Evolutionary conservation across 1,139 yeast species (phyloP).

Genomic region (Hyphopichia wangnamkhiaoensis): DNA sequence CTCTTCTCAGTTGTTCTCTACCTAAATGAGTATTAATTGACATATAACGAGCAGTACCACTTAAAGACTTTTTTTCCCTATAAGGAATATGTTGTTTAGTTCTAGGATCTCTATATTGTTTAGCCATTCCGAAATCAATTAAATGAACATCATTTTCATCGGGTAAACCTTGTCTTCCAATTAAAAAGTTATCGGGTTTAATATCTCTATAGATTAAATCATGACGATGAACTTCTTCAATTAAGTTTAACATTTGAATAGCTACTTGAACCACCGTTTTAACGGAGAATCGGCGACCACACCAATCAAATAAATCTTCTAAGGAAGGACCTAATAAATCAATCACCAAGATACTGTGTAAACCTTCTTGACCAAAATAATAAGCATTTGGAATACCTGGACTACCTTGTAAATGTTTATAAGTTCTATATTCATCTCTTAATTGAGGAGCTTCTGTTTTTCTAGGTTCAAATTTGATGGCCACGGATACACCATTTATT

Average conservation of each 20-base stretch:
- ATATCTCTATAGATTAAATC: conserved; percentile 92
- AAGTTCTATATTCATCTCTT: conserved; percentile 92
- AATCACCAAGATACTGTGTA: conserved; percentile 89
- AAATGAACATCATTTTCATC: conserved; percentile 59
- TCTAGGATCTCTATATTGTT: conserved; percentile 93
- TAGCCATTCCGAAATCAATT: conserved; percentile 96
- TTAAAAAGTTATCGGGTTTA: conserved; percentile 92
- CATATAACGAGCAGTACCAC: conserved; percentile 98
- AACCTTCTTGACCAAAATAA: conserved; percentile 97
- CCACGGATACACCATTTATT: conserved; percentile 73
- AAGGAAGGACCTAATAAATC: conserved; percentile 93
- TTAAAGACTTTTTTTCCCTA: conserved; percentile 87
- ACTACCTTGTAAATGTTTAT: conserved; percentile 77
- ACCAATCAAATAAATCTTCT: conserved; percentile 97
- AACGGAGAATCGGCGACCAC: conserved; percentile 84
- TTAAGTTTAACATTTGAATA: conserved; percentile 85
- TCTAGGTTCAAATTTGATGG: conserved; percentile 82
- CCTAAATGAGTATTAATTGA: conserved; percentile 97
- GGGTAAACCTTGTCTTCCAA: conserved; percentile 65
- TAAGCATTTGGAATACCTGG: conserved; percentile 92
- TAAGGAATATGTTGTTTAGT: conserved; percentile 96
- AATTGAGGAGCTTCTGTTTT: conserved; percentile 97
- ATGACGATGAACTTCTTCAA: conserved; percentile 85
- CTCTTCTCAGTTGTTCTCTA: conserved; percentile 93
- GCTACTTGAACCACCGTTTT: conserved; percentile 92